Evolutionary conservation across 2,329 filamentous ascomycete genomes (phyloP), one percentile per base, ranked within the genome.

Genomic region (Lachnellula hyalina): DNA sequence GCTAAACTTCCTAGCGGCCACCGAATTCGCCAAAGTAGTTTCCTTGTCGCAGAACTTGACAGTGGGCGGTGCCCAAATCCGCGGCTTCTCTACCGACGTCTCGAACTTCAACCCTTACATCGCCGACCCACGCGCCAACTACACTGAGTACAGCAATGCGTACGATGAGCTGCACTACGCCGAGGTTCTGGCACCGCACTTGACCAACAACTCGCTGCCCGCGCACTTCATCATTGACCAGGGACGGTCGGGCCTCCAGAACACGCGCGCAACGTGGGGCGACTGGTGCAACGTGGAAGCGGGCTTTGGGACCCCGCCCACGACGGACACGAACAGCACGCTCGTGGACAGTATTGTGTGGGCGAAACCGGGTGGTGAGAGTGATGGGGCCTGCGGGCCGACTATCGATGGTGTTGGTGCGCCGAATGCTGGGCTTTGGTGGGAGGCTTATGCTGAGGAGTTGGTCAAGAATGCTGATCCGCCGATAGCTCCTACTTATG

Each of bases 201-300:
- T 76, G 48, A 68, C 68, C 53, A 68, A 66, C 11, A 64, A 67
- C 45, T 73, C 72, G 4, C 67, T 76, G 15, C 74, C 74, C 1
- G 61, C 72, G 4, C 66, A 70, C 54, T 76, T 76, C 69, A 75
- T 77, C 63, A 67, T 76, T 61, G 74, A 76, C 60, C 72, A 75
- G 61, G 74, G 74, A 45, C 72, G 74, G 19, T 71, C 73, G 2
- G 70, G 69, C 1, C 55, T 67, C 1, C 69, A 70, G 4, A 72
- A 70, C n/a, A 68, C 67, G 8, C 67, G 74, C 5, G 53, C 65
- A 50, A 67, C 69, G 42, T 75, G 73, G 72, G 72, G 73, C 7
- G 72, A 74, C 51, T 76, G 74, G 74, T 76, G 74, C 63, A 76
- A 76, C 53, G 68, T 74, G 49, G 58, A 60, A n/a, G 68, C 74